A percentile compares a stretch with the other conserved stretches of the same genome.
Conservation (phyloP, 2,329 filamentous ascomycete species). For the Cladobotryum mycophilum region DNA sequence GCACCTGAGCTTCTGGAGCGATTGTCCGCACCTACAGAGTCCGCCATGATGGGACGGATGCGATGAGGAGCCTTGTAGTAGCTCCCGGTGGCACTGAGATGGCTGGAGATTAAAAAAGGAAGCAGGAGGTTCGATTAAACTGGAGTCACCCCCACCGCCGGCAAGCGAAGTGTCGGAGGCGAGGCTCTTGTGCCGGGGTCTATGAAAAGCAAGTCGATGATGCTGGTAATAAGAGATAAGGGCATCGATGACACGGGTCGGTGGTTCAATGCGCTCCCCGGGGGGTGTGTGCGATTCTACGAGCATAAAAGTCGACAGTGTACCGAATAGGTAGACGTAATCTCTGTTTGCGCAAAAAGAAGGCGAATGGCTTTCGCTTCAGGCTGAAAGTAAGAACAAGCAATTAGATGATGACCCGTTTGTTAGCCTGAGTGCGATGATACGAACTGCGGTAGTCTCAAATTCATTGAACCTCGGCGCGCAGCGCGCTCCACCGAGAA, state of each 20-base stretch:
- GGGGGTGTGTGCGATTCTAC: not conserved
- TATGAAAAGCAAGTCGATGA: not conserved
- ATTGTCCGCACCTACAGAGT: constrained; percentile 31
- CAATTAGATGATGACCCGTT: too few species aligned
- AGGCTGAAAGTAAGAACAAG: too few species aligned
- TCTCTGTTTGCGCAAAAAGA: too few species aligned
- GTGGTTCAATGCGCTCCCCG: not conserved
- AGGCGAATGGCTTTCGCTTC: too few species aligned
- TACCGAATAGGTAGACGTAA: not conserved
- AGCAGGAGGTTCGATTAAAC: not conserved
- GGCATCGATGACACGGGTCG: constrained; percentile 1
- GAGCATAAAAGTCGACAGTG: not conserved
- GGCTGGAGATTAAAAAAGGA: not conserved
- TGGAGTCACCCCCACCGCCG: not conserved
- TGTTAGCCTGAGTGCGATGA: too few species aligned
- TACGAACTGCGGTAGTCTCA: too few species aligned
- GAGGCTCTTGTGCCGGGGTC: not conserved
- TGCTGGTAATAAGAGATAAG: not conserved
- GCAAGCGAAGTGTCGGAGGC: not conserved
- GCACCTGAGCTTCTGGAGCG: not conserved
- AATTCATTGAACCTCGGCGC: constrained; percentile 11
- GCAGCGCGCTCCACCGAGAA: constrained; percentile 8
- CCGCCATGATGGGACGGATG: constrained; percentile 26
- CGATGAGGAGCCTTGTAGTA: constrained; percentile 6
- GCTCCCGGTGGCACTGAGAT: constrained; percentile 3